phyloP scores from a whole-genome alignment of 352 stramenopile genomes.

The Bremia lactucae region DNA sequence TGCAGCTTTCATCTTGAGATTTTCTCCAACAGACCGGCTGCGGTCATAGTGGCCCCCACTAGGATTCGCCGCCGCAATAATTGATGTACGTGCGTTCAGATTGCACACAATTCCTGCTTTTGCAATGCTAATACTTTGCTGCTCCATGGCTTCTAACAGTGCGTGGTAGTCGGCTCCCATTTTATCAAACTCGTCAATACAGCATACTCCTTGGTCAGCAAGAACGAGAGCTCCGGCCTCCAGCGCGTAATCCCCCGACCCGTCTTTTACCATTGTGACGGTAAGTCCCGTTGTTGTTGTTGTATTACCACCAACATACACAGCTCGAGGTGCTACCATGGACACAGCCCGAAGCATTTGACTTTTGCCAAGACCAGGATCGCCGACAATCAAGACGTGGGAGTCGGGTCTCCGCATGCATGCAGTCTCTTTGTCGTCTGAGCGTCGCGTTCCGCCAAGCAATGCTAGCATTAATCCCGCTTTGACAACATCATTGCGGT shows the following conservation, averaged over 20 bases:
- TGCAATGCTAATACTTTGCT: slow-evolving; percentile 94
- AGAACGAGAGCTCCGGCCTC: slow-evolving; percentile 89
- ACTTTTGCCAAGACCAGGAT: slow-evolving; percentile 93
- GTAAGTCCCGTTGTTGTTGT: slow-evolving; percentile 92
- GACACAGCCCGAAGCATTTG: slow-evolving; percentile 90
- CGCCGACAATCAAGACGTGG: slow-evolving; percentile 94
- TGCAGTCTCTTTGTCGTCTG: slow-evolving; percentile 42
- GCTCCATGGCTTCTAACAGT: slow-evolving; percentile 97
- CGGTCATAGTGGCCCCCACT: slow-evolving; percentile 95
- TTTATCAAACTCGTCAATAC: slow-evolving; percentile 99
- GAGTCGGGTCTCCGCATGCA: slow-evolving; percentile 85
- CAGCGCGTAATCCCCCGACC: slow-evolving; percentile 84
- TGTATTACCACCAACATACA: slow-evolving; percentile 97
- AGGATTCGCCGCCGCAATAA: slow-evolving; percentile 96
- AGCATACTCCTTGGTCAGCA: slow-evolving; percentile 93
- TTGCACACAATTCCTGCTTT: slow-evolving; percentile 90
- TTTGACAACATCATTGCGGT: slow-evolving; percentile 97
- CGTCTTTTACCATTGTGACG: slow-evolving; percentile 93
- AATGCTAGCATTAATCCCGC: slow-evolving; percentile 91
- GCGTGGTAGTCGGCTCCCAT: slow-evolving; percentile 88
- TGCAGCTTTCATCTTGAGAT: slow-evolving; percentile 93
- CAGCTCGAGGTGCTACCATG: slow-evolving; percentile 85
- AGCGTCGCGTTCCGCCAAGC: slow-evolving; percentile 85
- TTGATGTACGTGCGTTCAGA: slow-evolving; percentile 88
- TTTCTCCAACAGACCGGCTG: slow-evolving; percentile 90